phyloP scores from a whole-genome alignment of 495 filamentous ascomycete species.

The Podospora tetraspora region DNA sequence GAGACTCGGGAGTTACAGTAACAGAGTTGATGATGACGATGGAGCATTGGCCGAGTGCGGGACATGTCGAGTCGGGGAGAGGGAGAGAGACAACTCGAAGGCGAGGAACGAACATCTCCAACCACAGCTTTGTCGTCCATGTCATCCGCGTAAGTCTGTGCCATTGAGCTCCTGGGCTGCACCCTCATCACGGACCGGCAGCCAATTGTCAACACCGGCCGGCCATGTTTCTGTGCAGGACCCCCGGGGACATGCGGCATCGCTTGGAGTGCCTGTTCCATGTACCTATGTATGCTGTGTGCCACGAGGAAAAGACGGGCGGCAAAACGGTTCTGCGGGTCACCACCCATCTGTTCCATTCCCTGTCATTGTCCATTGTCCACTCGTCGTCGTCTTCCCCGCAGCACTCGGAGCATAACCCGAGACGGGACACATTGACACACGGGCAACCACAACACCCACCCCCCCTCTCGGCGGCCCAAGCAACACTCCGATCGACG shows the following conservation, averaged over 20 bases:
- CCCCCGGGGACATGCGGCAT: not conserved
- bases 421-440: not conserved
- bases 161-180: not conserved
- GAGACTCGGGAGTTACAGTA: not conserved
- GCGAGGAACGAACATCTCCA: not conserved
- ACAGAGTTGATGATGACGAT: not conserved
- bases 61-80: not conserved
- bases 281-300: not conserved
- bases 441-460: not conserved
- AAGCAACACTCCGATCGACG: not conserved
- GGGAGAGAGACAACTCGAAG: not conserved
- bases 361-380: not conserved
- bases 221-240: not conserved
- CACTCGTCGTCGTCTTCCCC: not conserved
- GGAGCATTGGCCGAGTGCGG: not conserved
- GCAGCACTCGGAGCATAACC: not conserved
- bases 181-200: not conserved
- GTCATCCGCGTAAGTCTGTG: not conserved
- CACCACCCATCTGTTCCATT: not conserved
- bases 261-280: not conserved
- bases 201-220: not conserved
- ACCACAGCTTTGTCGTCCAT: not conserved
- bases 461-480: not conserved
- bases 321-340: not conserved
- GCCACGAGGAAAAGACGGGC: not conserved